A percentile compares a stretch with the other conserved stretches of the same genome.
These are phyloP conservation scores for Penicillium odoratum DNA, from an alignment of 495 filamentous ascomycete genomes.

Conservation along the genomic window DNA sequence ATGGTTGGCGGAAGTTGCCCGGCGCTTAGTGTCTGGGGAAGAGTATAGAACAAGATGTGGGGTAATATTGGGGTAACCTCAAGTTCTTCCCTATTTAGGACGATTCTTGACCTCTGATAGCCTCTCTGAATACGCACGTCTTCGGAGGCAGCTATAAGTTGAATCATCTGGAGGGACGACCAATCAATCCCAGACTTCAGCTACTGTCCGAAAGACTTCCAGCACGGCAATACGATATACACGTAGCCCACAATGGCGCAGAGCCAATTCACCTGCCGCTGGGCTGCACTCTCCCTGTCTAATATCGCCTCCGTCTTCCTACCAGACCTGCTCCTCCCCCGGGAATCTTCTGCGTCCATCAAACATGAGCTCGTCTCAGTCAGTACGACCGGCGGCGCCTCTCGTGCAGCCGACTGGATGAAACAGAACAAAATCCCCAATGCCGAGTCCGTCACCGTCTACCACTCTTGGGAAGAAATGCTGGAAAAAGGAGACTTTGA, in stretches of 20 bases:
- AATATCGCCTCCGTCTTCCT: conserved; percentile 10
- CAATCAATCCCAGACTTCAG: no score
- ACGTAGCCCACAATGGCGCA: not conserved
- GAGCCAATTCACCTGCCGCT: conserved; percentile 12
- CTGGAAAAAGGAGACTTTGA: conserved; percentile 9
- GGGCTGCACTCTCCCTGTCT: conserved; percentile 9
- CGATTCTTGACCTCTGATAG: no score
- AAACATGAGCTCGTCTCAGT: conserved; percentile 12
- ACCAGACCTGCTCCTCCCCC: conserved; percentile 7
- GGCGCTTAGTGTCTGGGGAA: no score
- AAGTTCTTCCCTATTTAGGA: no score
- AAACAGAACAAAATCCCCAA: conserved; percentile 5
- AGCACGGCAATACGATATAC: no score
- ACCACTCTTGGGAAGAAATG: conserved; percentile 6
- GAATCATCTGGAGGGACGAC: no score
- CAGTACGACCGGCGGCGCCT: conserved; percentile 6
- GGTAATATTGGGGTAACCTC: no score
- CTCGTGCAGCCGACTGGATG: conserved; percentile 7
- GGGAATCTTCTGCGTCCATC: conserved; percentile 3
- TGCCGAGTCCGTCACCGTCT: conserved; percentile 7
- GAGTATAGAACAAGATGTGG: no score
- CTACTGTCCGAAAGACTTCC: no score
- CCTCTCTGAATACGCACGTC: no score
- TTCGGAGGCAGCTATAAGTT: no score
- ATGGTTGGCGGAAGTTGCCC: no score